Evolutionary conservation across 176 grass and related monocot species (phyloP).

Genomic region (Bothriochloa decipiens): DNA sequence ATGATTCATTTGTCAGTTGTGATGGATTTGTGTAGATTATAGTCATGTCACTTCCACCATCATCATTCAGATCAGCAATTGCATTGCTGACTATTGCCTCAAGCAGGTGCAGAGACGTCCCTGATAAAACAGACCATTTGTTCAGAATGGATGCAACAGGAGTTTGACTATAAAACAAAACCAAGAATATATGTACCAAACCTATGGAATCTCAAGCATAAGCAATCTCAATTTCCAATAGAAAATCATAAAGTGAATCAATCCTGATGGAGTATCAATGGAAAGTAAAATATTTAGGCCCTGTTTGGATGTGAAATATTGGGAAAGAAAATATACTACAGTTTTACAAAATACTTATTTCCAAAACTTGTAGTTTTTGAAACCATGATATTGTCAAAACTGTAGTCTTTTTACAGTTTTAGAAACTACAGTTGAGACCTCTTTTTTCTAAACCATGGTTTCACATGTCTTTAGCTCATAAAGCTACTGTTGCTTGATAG

Average conservation of each 20-base stretch:
- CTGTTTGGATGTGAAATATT: background rate
- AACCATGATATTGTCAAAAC: background rate
- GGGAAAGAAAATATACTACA: background rate
- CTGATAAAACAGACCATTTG: slow-evolving; percentile 51
- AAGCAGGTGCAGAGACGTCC: slow-evolving; percentile 75
- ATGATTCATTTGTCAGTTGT: slow-evolving; percentile 49
- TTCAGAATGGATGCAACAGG: slow-evolving; percentile 32
- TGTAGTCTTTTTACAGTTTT: background rate
- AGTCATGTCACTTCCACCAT: slow-evolving; percentile 44
- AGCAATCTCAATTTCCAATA: too few species aligned
- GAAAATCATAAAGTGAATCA: too few species aligned
- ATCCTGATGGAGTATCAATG: background rate
- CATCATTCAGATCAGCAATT: slow-evolving; percentile 69
- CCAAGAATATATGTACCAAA: slow-evolving; percentile 23
- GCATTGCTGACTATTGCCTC: slow-evolving; percentile 74
- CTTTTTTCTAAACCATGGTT: background rate
- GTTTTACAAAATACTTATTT: background rate
- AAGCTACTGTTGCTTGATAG: background rate
- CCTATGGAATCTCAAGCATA: background rate
- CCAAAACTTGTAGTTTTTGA: background rate
- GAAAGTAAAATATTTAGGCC: background rate
- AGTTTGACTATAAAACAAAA: slow-evolving; percentile 34
- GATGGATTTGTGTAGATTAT: slow-evolving; percentile 35
- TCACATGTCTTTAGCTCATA: background rate
- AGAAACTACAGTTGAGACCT: background rate